These are phyloP conservation scores for Helianthus tuberosus DNA, from an alignment of 129 eudicot species.

Conservation along the genomic window DNA sequence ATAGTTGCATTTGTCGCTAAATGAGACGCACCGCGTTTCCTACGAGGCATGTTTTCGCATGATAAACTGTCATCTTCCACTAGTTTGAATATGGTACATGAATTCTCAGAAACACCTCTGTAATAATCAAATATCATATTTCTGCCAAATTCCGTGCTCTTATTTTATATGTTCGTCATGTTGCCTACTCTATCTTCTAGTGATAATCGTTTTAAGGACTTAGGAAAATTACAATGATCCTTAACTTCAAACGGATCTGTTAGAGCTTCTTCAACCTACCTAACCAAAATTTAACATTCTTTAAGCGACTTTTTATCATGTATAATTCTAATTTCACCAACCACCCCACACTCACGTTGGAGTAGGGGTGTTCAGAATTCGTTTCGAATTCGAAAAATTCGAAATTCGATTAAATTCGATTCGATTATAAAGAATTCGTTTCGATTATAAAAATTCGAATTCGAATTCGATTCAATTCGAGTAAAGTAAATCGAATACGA, in stretches of 20 bases:
- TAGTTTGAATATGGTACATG: too few relatives aligned
- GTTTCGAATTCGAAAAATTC: too few relatives aligned
- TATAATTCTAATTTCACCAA: constrained; percentile 27
- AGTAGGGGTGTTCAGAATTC: too few relatives aligned
- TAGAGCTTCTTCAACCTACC: constrained; percentile 28
- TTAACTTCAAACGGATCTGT: constrained; percentile 27
- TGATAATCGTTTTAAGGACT: constrained; percentile 6
- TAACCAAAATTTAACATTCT: constrained; percentile 20
- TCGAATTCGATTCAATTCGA: too few relatives aligned
- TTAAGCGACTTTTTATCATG: constrained; percentile 16
- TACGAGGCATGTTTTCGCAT: constrained; percentile 14
- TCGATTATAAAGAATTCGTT: too few relatives aligned
- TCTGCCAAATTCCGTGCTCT: constrained; percentile 7
- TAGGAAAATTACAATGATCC: constrained; percentile 17
- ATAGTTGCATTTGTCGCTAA: background rate
- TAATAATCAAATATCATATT: too few relatives aligned
- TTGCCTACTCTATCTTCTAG: constrained; percentile 14
- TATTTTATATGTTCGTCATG: constrained; percentile 8
- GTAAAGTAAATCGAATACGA: too few relatives aligned
- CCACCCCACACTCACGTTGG: constrained; percentile 13
- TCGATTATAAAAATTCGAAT: too few relatives aligned
- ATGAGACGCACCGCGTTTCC: constrained; percentile 1
- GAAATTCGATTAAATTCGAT: too few relatives aligned
- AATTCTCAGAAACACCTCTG: too few relatives aligned
- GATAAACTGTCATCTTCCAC: too few relatives aligned